Evolutionary conservation across 1,284 basidiomycete genomes (phyloP), one percentile per base, ranked within the genome.

Genomic region (Fomitopsis schrenkii): DNA sequence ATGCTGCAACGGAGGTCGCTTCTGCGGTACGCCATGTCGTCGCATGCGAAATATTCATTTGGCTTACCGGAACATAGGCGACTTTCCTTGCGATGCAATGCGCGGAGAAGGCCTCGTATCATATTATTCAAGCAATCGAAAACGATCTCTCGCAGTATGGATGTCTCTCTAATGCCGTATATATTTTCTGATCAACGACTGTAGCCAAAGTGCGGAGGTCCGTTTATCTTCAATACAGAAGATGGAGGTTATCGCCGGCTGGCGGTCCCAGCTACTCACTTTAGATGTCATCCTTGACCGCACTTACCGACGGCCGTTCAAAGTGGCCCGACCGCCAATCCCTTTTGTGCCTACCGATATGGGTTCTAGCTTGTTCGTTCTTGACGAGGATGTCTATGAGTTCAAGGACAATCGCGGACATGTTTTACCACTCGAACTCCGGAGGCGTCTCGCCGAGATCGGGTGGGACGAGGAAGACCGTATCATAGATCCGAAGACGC

Each of bases 71-170:
- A 48, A 22, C 14, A 35, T 62, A 91, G 88, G 79, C 83, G 9
- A 86, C 82, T 62, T 90, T 88, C 68, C 72, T 91, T 33, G 65
- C 85, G 40, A 90, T 90, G 87, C 86, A 88, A 72, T 84, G 83
- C 65, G 87, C 86, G 0, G 89, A 91, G 71, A 89, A 83, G 71
- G 75, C 73, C 0, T 76, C 83, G 0, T 61, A 74, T 30, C 79
- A 83, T 19, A 75, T 87, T 44, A 62, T 80, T 10, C 73, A 76
- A 1, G 63, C 79, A 22, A 80, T 90, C n/a, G 79, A 84, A 64
- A 72, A 78, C 50, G 85, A 88, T 63, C 66, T 89, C 26, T 77
- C 75, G 42, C 85, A 82, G 88, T 87, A 64, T 48, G 76, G 36
- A 40, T 40, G 12, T 19, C 22, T 35, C 41, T 56, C 22, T 9